Percentiles rank a stretch among this genome's conserved stretches.
These are phyloP conservation scores for Saccharomycopsis sp. DNA, from an alignment of 805 yeast genomes.

Conservation along the genomic window DNA sequence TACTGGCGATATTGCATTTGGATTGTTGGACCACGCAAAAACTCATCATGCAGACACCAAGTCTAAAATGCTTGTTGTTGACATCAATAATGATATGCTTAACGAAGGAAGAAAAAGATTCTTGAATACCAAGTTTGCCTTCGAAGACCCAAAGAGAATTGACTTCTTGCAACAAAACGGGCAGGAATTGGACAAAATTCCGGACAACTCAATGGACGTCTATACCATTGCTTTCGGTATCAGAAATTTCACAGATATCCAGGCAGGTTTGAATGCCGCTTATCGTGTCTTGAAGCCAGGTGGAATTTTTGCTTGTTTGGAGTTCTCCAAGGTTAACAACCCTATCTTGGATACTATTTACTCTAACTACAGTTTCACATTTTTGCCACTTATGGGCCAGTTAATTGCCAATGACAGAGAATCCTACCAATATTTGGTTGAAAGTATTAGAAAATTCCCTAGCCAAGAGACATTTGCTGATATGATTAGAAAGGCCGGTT, in stretches of 20 bases:
- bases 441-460: slow-evolving; percentile 88
- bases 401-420: slow-evolving; percentile 92
- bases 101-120: slow-evolving; percentile 83
- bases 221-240: slow-evolving; percentile 97
- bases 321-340: slow-evolving; percentile 87
- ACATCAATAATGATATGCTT: slow-evolving; percentile 94
- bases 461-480: slow-evolving; percentile 81
- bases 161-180: slow-evolving; percentile 88
- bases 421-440: slow-evolving; percentile 93
- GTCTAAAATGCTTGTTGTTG: slow-evolving; percentile 84
- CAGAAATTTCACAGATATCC: slow-evolving; percentile 91
- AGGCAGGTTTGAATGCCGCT: slow-evolving; percentile 91
- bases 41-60: slow-evolving; percentile 63
- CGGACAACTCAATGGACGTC: slow-evolving; percentile 83
- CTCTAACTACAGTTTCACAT: slow-evolving; percentile 81
- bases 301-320: slow-evolving; percentile 94
- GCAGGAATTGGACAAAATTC: slow-evolving; percentile 76
- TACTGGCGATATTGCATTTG: slow-evolving; percentile 96
- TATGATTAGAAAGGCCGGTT: slow-evolving; percentile 95
- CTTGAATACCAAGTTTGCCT: slow-evolving; percentile 49
- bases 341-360: slow-evolving; percentile 67
- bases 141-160: slow-evolving; percentile 46
- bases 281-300: slow-evolving; percentile 95
- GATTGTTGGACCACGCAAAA: slow-evolving; percentile 87
- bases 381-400: slow-evolving; percentile 92